Base-by-base conservation (phyloP, 169 alveolate species). In the Cryptosporidium sp. region DNA sequence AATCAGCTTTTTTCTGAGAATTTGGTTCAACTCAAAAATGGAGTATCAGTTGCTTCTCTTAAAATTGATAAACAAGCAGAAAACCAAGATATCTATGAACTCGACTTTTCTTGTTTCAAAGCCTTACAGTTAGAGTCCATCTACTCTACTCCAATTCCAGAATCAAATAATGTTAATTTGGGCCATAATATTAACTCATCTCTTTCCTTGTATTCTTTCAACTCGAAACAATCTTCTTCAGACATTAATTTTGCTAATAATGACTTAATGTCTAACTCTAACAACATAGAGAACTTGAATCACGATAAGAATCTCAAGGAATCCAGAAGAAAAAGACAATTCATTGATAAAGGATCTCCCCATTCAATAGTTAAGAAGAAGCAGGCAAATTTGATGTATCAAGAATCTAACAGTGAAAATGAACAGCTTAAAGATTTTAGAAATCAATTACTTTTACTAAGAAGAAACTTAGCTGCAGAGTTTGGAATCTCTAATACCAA, bases 31-130 rank as follows among this genome's bases (percentile, higher is more conserved):
- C 68, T 80, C 23, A 80, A 45, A 62, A 80, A 65, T 65, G 89
- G 89, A 4, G 89, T 80, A 18, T 42, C 75, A 0, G 89, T 80
- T 1, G 89, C 89, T 26, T 62, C 67, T 62, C 75, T 80, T 16
- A 39, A 80, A 65, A 62, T 80, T 16, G 75, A 48, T 7, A 37
- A 60, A 21, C 51, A 62, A 7, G 39, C 62, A 18, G 45, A 61
- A 8, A 31, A 60, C 1, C 51, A 31, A 80, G 56, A 44, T 48
- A 44, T 44, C 4, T 26, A 48, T n/a, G 65, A 26, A 44, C 56
- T 62, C 7, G 65, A 37, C 37, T 62, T 80, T 80, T 61, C 62
- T 3, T 70, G 65, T 52, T 48, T 70, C 42, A 39, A 35, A 29
- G 6, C 29, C 39, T 45, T 45, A 35, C 65, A 45, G 12, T 29